Evolutionary conservation across 2,329 filamentous ascomycete species (phyloP).

Genomic region (Orbilia quercus): DNA sequence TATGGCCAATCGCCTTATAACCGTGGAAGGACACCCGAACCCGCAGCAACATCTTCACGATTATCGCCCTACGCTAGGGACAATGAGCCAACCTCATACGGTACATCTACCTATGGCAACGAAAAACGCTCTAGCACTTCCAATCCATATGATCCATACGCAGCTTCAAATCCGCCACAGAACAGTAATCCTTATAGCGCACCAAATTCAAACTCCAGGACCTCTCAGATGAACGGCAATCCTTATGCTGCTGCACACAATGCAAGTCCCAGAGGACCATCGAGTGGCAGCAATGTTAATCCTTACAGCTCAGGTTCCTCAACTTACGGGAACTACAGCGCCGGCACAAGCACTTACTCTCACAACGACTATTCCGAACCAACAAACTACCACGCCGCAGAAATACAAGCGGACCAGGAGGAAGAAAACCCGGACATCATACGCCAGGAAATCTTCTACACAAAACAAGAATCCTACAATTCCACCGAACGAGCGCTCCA

Average conservation of each 20-base stretch:
- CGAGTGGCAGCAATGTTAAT: no score
- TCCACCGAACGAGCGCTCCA: conserved; percentile 76
- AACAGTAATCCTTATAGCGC: conserved; percentile 8
- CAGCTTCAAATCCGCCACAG: neutral
- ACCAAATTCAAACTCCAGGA: neutral
- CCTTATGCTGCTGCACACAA: conserved; percentile 6
- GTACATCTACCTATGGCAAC: conserved; percentile 16
- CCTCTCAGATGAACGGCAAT: neutral
- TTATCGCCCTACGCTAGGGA: neutral
- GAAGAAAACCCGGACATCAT: conserved; percentile 77
- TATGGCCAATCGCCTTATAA: neutral
- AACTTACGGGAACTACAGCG: neutral
- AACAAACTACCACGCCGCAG: conserved; percentile 13
- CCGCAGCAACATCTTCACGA: conserved; percentile 12
- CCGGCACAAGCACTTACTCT: neutral
- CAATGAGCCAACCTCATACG: conserved; percentile 20
- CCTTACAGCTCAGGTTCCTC: neutral
- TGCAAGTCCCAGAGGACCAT: neutral
- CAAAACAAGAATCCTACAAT: conserved; percentile 80
- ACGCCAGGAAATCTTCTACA: conserved; percentile 77
- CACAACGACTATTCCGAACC: conserved; percentile 5
- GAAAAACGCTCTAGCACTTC: neutral
- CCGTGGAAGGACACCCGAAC: neutral
- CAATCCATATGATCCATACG: conserved; percentile 18
- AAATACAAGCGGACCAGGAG: conserved; percentile 72